Conservation (phyloP, 495 filamentous ascomycete genomes). For the Hypoxylon rickii region DNA sequence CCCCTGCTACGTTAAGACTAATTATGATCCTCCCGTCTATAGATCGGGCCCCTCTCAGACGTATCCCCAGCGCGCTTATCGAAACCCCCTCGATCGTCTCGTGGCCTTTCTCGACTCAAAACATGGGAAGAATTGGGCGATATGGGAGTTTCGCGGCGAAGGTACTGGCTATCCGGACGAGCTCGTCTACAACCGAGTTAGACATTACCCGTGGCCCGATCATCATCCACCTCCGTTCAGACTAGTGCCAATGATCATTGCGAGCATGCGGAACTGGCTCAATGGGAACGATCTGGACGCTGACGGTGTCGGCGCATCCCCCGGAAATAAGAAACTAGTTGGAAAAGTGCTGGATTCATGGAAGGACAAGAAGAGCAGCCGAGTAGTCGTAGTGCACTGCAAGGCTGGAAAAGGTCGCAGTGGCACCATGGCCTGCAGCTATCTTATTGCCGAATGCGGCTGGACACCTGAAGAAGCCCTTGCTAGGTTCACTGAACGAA, state of each 20-base stretch:
- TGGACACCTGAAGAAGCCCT: conserved; percentile 82
- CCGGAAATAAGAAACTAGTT: conserved; percentile 31
- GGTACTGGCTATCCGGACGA: conserved; percentile 92
- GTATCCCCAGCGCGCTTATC: conserved; percentile 88
- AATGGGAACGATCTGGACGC: conserved; percentile 53
- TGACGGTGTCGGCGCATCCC: conserved; percentile 8
- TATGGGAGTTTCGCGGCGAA: conserved; percentile 97
- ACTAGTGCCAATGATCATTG: conserved; percentile 85
- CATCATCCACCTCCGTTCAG: conserved; percentile 95
- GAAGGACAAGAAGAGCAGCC: conserved; percentile 42
- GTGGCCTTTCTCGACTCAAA: conserved; percentile 84
- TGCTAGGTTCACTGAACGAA: conserved; percentile 78
- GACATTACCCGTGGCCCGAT: conserved; percentile 94
- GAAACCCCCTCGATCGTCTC: conserved; percentile 84
- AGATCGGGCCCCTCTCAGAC: conserved; percentile 84
- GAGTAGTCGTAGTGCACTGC: conserved; percentile 91
- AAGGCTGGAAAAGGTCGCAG: conserved; percentile 96
- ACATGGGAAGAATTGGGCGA: conserved; percentile 82
- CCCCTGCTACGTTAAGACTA: conserved; percentile 2
- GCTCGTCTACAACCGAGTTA: conserved; percentile 80
- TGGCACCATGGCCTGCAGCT: conserved; percentile 85
- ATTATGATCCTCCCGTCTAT: conserved; percentile 5
- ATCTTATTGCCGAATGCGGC: conserved; percentile 86
- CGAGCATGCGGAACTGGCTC: conserved; percentile 87
- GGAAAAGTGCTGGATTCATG: conserved; percentile 23